phyloP scores from a whole-genome alignment of 1,284 basidiomycete species.

The Tilletia setariae region DNA sequence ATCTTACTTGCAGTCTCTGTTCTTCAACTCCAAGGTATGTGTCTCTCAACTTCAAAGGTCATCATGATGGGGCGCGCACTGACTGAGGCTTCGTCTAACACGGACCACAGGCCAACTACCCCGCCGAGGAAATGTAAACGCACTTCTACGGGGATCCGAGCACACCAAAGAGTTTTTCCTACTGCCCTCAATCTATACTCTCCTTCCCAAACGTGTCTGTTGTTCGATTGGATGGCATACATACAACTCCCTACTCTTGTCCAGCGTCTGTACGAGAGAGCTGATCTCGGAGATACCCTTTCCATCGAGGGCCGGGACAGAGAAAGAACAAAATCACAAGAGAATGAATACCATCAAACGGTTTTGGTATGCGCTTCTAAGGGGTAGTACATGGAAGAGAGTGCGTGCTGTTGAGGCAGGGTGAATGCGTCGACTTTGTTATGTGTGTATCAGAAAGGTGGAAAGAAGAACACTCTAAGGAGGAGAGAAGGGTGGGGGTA shows the following conservation, averaged over 20 bases:
- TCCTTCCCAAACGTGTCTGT: background rate
- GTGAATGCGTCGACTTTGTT: no score
- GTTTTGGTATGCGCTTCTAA: background rate
- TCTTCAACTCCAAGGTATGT: constrained; percentile 43
- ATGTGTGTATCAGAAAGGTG: no score
- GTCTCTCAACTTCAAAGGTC: background rate
- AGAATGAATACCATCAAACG: background rate
- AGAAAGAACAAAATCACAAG: background rate
- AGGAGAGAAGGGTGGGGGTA: no score
- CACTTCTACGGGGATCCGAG: background rate
- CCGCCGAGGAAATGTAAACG: constrained; percentile 24
- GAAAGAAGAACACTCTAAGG: no score
- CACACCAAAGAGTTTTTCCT: background rate
- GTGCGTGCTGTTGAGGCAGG: no score
- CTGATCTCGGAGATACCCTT: no score
- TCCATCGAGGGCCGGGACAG: no score
- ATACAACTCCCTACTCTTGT: no score
- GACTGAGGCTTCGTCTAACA: background rate
- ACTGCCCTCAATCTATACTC: background rate
- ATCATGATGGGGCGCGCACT: background rate
- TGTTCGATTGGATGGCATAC: background rate
- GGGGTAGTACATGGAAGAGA: no score
- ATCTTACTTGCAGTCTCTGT: constrained; percentile 32
- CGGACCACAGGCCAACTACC: constrained; percentile 28
- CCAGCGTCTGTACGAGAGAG: no score